A percentile compares a stretch with the other conserved stretches of the same genome.
phyloP scores from a whole-genome alignment of 1,284 basidiomycete species.

The Ustilago bromivora region DNA sequence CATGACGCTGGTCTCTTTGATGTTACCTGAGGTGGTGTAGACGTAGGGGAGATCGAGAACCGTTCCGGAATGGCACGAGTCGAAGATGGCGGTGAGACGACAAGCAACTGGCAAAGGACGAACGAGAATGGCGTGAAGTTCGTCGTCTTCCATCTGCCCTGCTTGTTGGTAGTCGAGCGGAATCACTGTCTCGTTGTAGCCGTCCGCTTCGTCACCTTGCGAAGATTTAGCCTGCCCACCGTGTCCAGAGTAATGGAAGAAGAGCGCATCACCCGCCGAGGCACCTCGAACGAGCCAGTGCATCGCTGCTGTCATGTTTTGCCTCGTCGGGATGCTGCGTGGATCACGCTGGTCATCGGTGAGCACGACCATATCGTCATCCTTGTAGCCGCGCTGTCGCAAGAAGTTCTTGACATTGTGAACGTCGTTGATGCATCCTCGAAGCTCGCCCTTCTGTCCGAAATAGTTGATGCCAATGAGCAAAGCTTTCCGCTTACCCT shows the following conservation, averaged over 20 bases:
- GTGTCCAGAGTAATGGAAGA: constrained; percentile 69
- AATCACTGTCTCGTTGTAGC: constrained; percentile 69
- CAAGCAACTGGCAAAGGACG: constrained; percentile 63
- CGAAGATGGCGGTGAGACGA: constrained; percentile 48
- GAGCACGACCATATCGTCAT: constrained; percentile 69
- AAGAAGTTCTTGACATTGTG: constrained; percentile 68
- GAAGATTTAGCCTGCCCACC: constrained; percentile 67
- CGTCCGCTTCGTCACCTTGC: constrained; percentile 69
- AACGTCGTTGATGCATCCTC: constrained; percentile 69
- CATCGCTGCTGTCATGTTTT: constrained; percentile 69
- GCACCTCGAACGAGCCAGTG: constrained; percentile 68
- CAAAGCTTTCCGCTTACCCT: constrained; percentile 68
- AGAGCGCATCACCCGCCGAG: constrained; percentile 66
- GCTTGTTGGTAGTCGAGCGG: constrained; percentile 66
- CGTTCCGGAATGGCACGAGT: constrained; percentile 69
- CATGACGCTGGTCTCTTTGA: constrained; percentile 84
- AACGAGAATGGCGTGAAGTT: constrained; percentile 67
- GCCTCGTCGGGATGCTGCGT: constrained; percentile 66
- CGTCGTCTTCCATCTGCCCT: constrained; percentile 69
- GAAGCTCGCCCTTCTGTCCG: constrained; percentile 60
- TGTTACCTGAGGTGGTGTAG: constrained; percentile 90
- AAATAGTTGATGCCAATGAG: constrained; percentile 69
- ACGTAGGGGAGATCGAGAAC: constrained; percentile 69
- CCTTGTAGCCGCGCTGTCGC: constrained; percentile 64
- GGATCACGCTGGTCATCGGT: constrained; percentile 63